phyloP scores from a whole-genome alignment of 345 rosid species.

The Eucalyptus marginata region DNA sequence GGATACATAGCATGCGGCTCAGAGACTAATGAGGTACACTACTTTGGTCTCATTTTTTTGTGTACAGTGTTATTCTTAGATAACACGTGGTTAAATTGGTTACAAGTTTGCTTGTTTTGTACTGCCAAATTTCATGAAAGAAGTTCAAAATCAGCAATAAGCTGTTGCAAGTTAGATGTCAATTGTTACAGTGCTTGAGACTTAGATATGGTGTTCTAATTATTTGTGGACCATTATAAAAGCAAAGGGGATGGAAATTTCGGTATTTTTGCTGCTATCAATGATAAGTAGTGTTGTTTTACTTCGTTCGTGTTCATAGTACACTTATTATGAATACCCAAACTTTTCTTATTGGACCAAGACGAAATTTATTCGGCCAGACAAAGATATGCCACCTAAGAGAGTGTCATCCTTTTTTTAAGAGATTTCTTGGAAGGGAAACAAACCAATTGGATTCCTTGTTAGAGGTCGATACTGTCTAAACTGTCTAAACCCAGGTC shows the following conservation, averaged over 20 bases:
- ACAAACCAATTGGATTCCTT: not conserved
- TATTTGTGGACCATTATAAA: not conserved
- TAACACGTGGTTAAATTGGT: not conserved
- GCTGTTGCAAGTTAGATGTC: not conserved
- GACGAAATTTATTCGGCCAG: not conserved
- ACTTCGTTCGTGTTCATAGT: not conserved
- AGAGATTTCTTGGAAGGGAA: not conserved
- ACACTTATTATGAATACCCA: not conserved
- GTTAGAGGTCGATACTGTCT: not conserved
- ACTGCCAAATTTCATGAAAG: not conserved
- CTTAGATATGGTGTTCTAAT: not conserved
- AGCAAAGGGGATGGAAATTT: not conserved
- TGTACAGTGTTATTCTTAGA: not conserved
- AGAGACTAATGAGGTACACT: slow-evolving; percentile 86
- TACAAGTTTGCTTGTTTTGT: not conserved
- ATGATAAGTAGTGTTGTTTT: not conserved
- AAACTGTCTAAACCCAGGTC: not conserved
- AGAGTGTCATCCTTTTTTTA: not conserved
- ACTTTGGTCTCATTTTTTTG: not conserved
- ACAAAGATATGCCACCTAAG: not conserved
- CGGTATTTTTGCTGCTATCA: not conserved
- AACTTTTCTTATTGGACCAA: not conserved
- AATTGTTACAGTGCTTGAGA: not conserved
- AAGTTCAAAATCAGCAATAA: not conserved
- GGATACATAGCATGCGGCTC: slow-evolving; percentile 95